Conservation (phyloP, 2,329 filamentous ascomycete genomes). For the Fusarium illudens region DNA sequence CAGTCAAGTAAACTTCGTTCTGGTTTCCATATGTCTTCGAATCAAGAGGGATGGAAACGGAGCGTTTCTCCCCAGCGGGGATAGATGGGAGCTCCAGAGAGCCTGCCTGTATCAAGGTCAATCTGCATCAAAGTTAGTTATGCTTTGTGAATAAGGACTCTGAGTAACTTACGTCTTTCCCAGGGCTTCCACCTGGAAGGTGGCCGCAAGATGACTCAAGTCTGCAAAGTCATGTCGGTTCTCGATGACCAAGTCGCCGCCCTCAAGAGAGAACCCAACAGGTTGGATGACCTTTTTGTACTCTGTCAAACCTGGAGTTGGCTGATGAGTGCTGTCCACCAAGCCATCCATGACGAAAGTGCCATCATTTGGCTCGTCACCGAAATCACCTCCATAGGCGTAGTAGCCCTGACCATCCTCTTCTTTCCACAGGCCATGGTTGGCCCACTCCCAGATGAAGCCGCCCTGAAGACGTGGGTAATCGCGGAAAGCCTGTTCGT, state of each 20-base stretch:
- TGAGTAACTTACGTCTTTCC: conserved; percentile 50
- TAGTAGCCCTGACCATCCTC: conserved; percentile 60
- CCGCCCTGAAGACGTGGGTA: conserved; percentile 71
- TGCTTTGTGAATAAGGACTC: accelerated
- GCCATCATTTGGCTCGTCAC: conserved; percentile 66
- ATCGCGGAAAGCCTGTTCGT: conserved; percentile 69
- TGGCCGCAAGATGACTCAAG: conserved; percentile 53
- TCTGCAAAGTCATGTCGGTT: conserved; percentile 61
- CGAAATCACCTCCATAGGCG: conserved; percentile 70
- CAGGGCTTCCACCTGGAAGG: conserved; percentile 56
- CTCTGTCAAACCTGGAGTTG: conserved; percentile 65
- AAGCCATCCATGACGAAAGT: conserved; percentile 71
- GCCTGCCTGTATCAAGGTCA: conserved; percentile 44
- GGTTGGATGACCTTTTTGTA: conserved; percentile 67
- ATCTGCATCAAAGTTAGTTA: conserved; percentile 15
- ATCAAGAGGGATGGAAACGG: conserved; percentile 46
- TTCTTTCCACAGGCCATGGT: conserved; percentile 64
- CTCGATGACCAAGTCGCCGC: conserved; percentile 50
- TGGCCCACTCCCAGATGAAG: conserved; percentile 73
- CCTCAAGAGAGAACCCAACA: conserved; percentile 52
- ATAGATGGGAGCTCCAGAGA: conserved; percentile 53
- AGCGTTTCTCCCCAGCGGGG: conserved; percentile 48
- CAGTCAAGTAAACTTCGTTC: conserved; percentile 55
- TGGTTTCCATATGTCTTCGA: conserved; percentile 41
- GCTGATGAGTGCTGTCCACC: conserved; percentile 60